These are phyloP conservation scores for Phlebopus sp. DNA, from an alignment of 1,284 basidiomycete genomes.

Conservation along the genomic window DNA sequence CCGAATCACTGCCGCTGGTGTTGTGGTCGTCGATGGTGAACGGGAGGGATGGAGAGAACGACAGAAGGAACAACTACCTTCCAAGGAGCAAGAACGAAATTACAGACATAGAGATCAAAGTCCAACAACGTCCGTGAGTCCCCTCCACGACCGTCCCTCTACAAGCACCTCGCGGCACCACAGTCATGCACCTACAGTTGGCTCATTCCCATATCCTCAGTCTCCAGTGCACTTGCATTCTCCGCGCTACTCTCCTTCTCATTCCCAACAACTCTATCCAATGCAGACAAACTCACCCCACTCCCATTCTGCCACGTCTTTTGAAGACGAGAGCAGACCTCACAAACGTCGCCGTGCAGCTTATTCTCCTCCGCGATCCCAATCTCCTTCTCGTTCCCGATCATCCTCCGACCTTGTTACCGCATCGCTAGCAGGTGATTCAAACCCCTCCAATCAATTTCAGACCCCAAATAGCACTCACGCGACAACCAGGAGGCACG, in stretches of 20 bases:
- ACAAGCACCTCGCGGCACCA: neutral
- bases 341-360: constrained; percentile 23
- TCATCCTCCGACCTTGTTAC: too few species aligned
- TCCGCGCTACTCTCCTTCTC: neutral
- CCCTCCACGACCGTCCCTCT: constrained; percentile 5
- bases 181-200: neutral
- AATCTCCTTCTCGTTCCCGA: constrained; percentile 11
- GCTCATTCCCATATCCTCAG: neutral
- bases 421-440: too few species aligned
- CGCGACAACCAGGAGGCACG: constrained; percentile 22
- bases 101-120: too few species aligned
- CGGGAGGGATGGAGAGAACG: constrained; percentile 1
- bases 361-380: constrained; percentile 13
- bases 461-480: constrained; percentile 19
- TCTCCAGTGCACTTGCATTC: too few species aligned
- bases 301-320: constrained; percentile 2
- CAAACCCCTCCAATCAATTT: constrained; percentile 8
- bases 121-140: neutral
- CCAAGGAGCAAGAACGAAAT: neutral
- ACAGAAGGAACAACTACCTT: neutral
- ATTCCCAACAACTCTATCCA: neutral
- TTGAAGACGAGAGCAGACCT: constrained; percentile 17
- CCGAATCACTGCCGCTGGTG: constrained; percentile 28
- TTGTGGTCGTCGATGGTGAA: neutral
- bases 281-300: constrained; percentile 1